Evolutionary conservation across 306 rosid species (phyloP).

Genomic region (Rosa chinensis): DNA sequence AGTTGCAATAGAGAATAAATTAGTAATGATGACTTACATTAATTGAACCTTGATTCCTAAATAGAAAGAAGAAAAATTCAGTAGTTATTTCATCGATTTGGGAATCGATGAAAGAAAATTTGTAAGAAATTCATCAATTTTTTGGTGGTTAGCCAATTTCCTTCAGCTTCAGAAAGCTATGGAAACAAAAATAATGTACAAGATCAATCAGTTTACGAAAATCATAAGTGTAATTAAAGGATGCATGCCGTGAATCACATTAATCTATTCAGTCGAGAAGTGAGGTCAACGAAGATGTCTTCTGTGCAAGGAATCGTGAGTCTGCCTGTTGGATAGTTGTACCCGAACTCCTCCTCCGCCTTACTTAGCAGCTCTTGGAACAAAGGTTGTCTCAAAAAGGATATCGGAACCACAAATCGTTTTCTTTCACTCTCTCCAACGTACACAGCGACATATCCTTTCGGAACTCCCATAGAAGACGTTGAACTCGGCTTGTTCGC

Average conservation of each 20-base stretch:
- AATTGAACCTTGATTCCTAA: background rate
- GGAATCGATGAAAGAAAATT: background rate
- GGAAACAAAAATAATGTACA: background rate
- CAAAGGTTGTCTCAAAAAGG: conserved; percentile 33
- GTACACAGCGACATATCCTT: conserved; percentile 53
- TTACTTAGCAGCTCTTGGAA: conserved; percentile 30
- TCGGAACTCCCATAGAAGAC: conserved; percentile 31
- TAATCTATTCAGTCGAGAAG: conserved; percentile 17
- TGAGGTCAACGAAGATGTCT: conserved; percentile 23
- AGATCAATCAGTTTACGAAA: background rate
- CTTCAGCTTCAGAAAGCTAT: background rate
- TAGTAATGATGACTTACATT: background rate
- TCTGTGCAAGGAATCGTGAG: conserved; percentile 35
- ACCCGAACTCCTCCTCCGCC: conserved; percentile 29
- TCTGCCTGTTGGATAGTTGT: conserved; percentile 22
- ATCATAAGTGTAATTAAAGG: background rate
- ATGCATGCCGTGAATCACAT: background rate
- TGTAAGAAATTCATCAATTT: background rate
- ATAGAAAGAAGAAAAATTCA: background rate
- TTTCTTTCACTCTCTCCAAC: conserved; percentile 47
- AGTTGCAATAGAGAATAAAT: no score
- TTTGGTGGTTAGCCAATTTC: background rate
- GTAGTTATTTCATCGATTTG: background rate
- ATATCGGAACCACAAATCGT: conserved; percentile 46
- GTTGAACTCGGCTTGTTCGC: conserved; percentile 11